Percentiles rank a stretch among this genome's conserved stretches.
Evolutionary conservation across 768 basidiomycete species (phyloP).

Genomic region (Termitomyces sp.): DNA sequence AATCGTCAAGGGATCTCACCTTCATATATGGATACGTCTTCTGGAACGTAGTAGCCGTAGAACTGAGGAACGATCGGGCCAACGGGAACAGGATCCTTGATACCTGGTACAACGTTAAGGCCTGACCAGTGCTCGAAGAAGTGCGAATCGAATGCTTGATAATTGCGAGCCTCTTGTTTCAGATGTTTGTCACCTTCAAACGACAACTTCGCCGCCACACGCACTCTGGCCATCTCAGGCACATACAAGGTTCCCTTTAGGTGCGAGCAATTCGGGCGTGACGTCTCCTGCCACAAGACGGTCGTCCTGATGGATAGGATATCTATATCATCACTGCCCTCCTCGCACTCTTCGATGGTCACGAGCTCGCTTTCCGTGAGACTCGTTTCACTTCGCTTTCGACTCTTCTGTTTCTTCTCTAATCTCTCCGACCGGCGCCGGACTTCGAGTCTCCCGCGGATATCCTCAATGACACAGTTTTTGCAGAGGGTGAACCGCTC

Average conservation of each 20-base stretch:
- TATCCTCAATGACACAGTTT: constrained; percentile 31
- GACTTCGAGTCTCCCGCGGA: not conserved
- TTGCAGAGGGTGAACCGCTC: constrained; percentile 26
- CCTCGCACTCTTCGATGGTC: not conserved
- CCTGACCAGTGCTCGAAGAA: constrained; percentile 49
- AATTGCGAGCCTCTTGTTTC: constrained; percentile 35
- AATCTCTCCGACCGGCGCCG: not conserved
- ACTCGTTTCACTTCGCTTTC: not conserved
- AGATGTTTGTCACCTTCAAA: constrained; percentile 32
- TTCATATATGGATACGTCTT: not conserved
- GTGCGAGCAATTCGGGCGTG: constrained; percentile 27
- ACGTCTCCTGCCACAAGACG: constrained; percentile 26
- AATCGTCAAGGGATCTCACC: no score
- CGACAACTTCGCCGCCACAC: constrained; percentile 42
- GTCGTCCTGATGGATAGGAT: constrained; percentile 13
- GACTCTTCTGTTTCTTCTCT: not conserved
- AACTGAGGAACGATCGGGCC: constrained; percentile 57
- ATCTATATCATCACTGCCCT: not conserved
- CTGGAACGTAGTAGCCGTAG: constrained; percentile 52
- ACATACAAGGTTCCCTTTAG: constrained; percentile 8
- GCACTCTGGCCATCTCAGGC: constrained; percentile 33
- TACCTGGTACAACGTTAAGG: constrained; percentile 35
- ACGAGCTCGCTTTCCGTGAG: not conserved
- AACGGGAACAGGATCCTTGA: constrained; percentile 41
- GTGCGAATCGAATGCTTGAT: constrained; percentile 39